Evolutionary conservation across 2,329 filamentous ascomycete genomes (phyloP).

Genomic region (Orbilia javanica): DNA sequence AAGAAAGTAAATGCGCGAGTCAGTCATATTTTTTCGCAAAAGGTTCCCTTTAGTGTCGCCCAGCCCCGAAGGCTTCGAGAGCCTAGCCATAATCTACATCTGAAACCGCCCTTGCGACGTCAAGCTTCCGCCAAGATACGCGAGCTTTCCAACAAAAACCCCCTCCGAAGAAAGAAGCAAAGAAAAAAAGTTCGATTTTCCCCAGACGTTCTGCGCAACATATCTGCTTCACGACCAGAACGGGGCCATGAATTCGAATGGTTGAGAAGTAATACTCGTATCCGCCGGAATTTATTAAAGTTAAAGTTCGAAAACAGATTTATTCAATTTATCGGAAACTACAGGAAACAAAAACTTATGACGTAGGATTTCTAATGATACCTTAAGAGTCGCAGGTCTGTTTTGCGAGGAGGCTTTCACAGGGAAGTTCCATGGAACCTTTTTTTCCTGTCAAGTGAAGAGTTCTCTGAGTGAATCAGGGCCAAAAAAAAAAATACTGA

Average conservation of each 20-base stretch:
- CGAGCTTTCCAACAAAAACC: conserved; percentile 14
- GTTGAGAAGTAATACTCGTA: neutral
- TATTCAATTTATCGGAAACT: conserved; percentile 10
- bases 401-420: neutral
- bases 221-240: conserved; percentile 3
- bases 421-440: neutral
- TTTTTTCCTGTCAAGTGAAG: no score
- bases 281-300: neutral
- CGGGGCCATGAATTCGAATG: neutral
- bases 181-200: neutral
- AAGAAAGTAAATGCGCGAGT: neutral
- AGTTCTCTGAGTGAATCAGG: neutral
- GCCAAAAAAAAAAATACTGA: neutral
- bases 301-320: neutral
- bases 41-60: neutral
- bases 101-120: conserved; percentile 21
- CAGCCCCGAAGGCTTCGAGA: neutral
- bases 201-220: conserved; percentile 21
- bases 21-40: neutral
- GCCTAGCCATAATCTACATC: neutral
- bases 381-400: neutral
- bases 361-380: conserved; percentile 13
- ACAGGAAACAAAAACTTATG: conserved; percentile 1
- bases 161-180: no score
- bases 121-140: conserved; percentile 26